A percentile compares a stretch with the other conserved stretches of the same genome.
phyloP scores from a whole-genome alignment of 2,329 filamentous ascomycete genomes.

The Diaporthe eres region DNA sequence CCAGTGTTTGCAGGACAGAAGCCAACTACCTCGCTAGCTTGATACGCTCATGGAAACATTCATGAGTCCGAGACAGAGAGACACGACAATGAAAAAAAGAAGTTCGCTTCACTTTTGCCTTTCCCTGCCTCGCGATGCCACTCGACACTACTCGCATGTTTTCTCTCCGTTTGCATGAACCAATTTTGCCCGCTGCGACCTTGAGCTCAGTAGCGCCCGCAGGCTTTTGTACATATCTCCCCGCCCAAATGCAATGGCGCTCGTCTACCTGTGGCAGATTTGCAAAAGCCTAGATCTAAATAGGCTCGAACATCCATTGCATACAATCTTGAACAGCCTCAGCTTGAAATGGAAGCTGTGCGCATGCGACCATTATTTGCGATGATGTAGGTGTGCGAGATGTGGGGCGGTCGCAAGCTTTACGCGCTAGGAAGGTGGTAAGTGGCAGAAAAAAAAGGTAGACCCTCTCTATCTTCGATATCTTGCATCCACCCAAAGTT shows the following conservation, averaged over 20 bases:
- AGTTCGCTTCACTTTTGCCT: slow-evolving; percentile 36
- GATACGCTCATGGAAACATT: slow-evolving; percentile 20
- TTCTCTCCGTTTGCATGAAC: no score
- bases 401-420: slow-evolving; percentile 6
- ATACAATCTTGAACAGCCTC: background rate
- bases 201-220: background rate
- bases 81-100: slow-evolving; percentile 38
- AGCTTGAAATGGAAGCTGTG: slow-evolving; percentile 3
- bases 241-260: no score
- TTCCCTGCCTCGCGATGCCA: slow-evolving; percentile 7
- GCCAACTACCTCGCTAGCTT: slow-evolving; percentile 36
- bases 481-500: slow-evolving; percentile 5
- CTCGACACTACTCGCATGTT: background rate
- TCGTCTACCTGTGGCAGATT: background rate
- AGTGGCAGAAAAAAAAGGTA: slow-evolving; percentile 38
- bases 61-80: slow-evolving; percentile 22
- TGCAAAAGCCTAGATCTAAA: background rate
- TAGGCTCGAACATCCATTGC: background rate
- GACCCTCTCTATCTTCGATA: slow-evolving; percentile 7
- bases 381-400: slow-evolving; percentile 30
- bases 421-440: slow-evolving; percentile 36
- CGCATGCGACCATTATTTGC: slow-evolving; percentile 14
- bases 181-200: background rate
- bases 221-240: background rate
- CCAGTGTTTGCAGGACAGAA: slow-evolving; percentile 40